These are phyloP conservation scores for Pharnaceum exiguum DNA, from an alignment of 148 eudicot species.

Conservation along the genomic window DNA sequence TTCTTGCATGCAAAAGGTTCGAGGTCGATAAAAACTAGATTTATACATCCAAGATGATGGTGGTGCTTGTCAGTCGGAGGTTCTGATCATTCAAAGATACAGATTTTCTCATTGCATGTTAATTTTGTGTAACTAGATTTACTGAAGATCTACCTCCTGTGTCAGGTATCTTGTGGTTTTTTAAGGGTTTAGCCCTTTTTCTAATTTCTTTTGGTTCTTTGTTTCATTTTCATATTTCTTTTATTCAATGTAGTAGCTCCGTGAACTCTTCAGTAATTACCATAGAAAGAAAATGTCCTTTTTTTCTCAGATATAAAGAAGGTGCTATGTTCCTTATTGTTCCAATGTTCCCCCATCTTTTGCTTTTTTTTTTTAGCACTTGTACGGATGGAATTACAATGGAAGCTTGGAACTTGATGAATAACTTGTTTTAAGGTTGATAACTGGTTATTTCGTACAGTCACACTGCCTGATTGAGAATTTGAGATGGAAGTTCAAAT, in stretches of 20 bases:
- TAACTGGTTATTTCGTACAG: too few relatives aligned
- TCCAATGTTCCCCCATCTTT: neutral
- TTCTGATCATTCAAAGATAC: neutral
- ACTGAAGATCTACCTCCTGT: neutral
- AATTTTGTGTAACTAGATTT: neutral
- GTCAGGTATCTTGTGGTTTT: constrained; percentile 1
- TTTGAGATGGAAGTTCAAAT: too few relatives aligned
- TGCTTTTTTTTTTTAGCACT: neutral
- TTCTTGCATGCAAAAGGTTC: neutral
- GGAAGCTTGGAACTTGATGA: neutral
- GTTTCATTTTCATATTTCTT: neutral
- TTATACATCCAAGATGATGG: neutral
- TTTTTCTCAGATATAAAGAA: too few relatives aligned
- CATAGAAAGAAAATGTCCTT: neutral
- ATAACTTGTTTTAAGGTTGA: too few relatives aligned
- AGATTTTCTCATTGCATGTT: constrained; percentile 10
- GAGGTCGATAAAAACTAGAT: neutral
- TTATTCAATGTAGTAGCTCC: constrained; percentile 11
- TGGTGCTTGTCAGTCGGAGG: neutral
- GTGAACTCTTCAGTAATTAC: neutral
- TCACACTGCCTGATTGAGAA: too few relatives aligned
- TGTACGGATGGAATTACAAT: neutral
- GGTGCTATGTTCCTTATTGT: neutral
- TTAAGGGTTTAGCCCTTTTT: neutral
- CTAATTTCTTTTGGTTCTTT: neutral